Evolutionary conservation across 106 monocot genomes (phyloP), one percentile per base, ranked within the genome.

Genomic region (Dioscorea dumetorum): DNA sequence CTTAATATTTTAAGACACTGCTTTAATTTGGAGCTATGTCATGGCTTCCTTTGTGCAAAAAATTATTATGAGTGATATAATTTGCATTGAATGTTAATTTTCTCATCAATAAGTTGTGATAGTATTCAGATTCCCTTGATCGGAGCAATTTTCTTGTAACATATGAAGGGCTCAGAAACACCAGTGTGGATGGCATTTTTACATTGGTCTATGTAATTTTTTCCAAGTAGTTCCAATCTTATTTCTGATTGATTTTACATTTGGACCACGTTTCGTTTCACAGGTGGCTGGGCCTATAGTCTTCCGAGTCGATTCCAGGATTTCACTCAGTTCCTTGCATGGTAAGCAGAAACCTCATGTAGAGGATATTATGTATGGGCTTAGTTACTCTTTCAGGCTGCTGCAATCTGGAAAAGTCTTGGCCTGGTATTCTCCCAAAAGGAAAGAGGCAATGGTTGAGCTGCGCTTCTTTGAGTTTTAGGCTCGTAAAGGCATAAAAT

Each of bases 371-470:
- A 74, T 93, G 56, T 85, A 60, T 31, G 70, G 85, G 56, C 56
- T 93, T 70, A 93, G 88, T 69, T 88, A 88, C 74, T 93, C 92
- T 48, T 61, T 93, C 49, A 80, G 80, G 65, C 20, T 69, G 65
- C 73, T 93, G 33, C 54, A 88, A 31, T 93, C 92, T 22, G 92
- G 92, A 15, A 93, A 93, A 60, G 70, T 93, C 7, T 65, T 88
- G 69, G 92, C 92, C 22, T 93, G 92, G 92, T 93, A 80, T 69
- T 93, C 92, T 5, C 79, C 92, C 0, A 93, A 81, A 66, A 85
- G 85, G 70, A 88, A 88, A 61, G 92, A 93, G 66, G 82, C 81
- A n/a, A 93, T 93, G 92, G 68, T 93, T 57, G 92, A 93, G 67
- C 60, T 93, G 32, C 76, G 92, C 16, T 53, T 93, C 22, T 93